These are phyloP conservation scores for Pleurozium schreberi DNA, from an alignment of 225 moss, liverwort and hornwort genomes.

Conservation along the genomic window DNA sequence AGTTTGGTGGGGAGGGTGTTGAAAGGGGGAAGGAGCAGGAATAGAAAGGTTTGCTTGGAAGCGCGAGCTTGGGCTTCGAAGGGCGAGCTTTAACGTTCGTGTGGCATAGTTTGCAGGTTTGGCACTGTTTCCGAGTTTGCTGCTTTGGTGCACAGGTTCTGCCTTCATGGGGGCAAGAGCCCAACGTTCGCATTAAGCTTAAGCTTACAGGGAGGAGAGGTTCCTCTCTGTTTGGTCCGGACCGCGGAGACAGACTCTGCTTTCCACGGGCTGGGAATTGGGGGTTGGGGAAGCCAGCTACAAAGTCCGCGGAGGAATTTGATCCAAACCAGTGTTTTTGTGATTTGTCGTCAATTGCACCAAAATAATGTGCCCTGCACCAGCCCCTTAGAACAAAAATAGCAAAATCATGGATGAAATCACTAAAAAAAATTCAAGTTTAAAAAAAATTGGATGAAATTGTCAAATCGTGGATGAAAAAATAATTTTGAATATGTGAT, in stretches of 20 bases:
- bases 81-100: constrained; percentile 13
- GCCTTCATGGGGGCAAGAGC: background rate
- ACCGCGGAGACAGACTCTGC: background rate
- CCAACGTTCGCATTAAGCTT: constrained; percentile 17
- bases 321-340: background rate
- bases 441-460: no score
- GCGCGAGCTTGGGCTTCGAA: background rate
- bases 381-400: no score
- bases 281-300: no score
- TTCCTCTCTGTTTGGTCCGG: background rate
- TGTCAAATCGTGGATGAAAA: no score
- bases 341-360: no score
- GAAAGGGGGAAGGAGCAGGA: background rate
- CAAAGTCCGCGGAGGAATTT: background rate
- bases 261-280: no score
- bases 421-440: no score
- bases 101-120: background rate
- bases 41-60: background rate
- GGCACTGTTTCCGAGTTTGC: background rate
- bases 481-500: no score
- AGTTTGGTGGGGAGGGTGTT: background rate
- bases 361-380: no score
- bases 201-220: background rate
- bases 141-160: background rate
- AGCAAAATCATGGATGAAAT: no score